These are phyloP conservation scores for Fusarium temperatum DNA, from an alignment of 2,329 filamentous ascomycete species.

Conservation along the genomic window DNA sequence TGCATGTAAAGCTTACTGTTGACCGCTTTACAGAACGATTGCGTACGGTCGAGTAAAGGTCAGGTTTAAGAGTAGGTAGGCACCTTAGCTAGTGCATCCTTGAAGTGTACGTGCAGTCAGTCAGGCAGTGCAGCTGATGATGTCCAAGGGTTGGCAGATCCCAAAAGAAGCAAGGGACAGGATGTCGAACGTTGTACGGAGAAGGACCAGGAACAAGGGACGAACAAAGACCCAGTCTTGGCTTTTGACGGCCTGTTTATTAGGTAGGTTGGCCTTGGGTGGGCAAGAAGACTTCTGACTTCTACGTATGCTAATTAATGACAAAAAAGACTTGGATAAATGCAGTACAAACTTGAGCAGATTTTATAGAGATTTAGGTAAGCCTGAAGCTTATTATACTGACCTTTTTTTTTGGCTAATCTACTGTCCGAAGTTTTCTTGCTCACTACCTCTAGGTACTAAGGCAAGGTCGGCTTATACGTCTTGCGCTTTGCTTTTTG, in stretches of 20 bases:
- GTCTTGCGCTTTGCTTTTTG: background rate
- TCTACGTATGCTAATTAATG: background rate
- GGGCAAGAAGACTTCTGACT: background rate
- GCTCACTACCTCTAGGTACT: background rate
- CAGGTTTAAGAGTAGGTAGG: conserved; percentile 9
- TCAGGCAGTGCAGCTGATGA: conserved; percentile 14
- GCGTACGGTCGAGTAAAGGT: conserved; percentile 7
- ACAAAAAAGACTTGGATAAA: background rate
- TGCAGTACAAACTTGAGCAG: background rate
- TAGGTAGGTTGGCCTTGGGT: background rate
- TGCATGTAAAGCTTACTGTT: conserved; percentile 2
- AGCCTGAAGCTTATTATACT: background rate
- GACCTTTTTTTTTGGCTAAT: background rate
- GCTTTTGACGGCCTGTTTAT: background rate
- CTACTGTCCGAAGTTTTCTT: background rate
- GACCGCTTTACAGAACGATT: conserved; percentile 22
- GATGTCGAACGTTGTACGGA: conserved; percentile 27
- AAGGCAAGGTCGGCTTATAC: background rate
- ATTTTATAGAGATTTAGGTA: background rate
- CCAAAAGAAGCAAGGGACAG: conserved; percentile 33
- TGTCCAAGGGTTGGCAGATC: conserved; percentile 14
- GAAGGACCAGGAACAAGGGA: conserved; percentile 32
- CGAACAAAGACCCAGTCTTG: conserved; percentile 18
- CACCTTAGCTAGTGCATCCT: background rate
- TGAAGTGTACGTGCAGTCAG: background rate